Conservation (phyloP, 1,284 basidiomycete species). For the Ganoderma sinense region DNA sequence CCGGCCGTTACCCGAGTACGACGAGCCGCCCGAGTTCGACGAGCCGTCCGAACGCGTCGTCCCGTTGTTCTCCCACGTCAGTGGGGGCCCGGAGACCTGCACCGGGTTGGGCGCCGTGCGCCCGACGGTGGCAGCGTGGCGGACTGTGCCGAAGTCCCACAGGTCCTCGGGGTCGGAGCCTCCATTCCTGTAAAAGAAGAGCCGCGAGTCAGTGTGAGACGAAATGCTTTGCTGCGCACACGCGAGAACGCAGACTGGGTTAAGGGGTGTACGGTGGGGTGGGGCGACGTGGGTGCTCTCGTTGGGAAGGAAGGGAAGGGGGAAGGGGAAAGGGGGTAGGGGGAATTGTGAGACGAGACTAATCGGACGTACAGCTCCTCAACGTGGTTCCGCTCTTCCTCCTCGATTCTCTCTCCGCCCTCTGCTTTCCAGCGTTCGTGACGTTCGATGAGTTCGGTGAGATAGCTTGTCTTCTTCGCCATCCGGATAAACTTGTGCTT, state of each 20-base stretch:
- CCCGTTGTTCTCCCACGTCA: slow-evolving; percentile 82
- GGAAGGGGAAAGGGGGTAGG: neutral
- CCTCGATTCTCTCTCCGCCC: slow-evolving; percentile 80
- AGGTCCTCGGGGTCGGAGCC: slow-evolving; percentile 81
- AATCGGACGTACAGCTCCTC: slow-evolving; percentile 63
- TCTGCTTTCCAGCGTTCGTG: slow-evolving; percentile 95
- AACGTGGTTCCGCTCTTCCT: slow-evolving; percentile 67
- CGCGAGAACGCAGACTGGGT: neutral
- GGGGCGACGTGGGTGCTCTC: neutral
- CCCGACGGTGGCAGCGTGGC: slow-evolving; percentile 74
- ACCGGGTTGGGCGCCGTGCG: slow-evolving; percentile 59
- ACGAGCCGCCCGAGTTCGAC: slow-evolving; percentile 34
- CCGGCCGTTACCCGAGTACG: slow-evolving; percentile 36
- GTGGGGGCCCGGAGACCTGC: slow-evolving; percentile 67
- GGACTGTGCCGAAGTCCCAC: slow-evolving; percentile 95
- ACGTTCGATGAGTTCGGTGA: slow-evolving; percentile 95
- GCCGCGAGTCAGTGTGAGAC: neutral
- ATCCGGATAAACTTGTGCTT: slow-evolving; percentile 96
- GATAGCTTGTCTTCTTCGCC: slow-evolving; percentile 93
- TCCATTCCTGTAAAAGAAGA: slow-evolving; percentile 48
- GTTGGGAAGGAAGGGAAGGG: neutral
- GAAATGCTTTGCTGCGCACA: neutral
- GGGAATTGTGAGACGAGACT: neutral
- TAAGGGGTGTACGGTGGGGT: slow-evolving; percentile 1
- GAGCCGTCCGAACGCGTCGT: slow-evolving; percentile 49